Evolutionary conservation across 192 early-diverging fungal species (phyloP), one percentile per base, ranked within the genome.

Genomic region (Radiomyces spectabilis): DNA sequence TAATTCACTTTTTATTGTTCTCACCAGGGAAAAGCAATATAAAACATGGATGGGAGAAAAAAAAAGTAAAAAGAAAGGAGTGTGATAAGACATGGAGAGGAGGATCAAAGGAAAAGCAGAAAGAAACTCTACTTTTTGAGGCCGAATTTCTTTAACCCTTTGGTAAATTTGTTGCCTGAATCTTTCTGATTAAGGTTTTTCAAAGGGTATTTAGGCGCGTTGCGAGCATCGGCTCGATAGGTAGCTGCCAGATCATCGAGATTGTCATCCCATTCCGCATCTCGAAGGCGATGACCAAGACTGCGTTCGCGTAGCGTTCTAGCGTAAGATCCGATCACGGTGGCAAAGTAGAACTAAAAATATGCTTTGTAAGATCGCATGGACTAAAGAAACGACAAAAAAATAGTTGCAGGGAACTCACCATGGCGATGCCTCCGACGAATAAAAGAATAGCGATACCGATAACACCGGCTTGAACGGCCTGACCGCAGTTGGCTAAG

Each of bases 281-380:
- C 63, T 18, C 63, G 50, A 39, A 65, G 35, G 41, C 63, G 63
- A 41, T 65, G 63, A 9, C 63, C 63, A 19, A 65, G 38, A 31
- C 47, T 52, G 19, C 55, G 50, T 40, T 65, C 63, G 27, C 63
- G 25, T 19, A 65, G 26, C 10, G 49, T 48, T 22, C 47, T 15
- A 5, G 55, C 40, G 16, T 58, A 65, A 18, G 63, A 52, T 8
- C 34, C 37, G 25, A 65, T 39, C 13, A 65, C 45, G 1, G 51
- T 53, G 7, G 43, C 63, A 40, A 51, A 52, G 42, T 65, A 65
- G 27, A 65, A 58, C 63, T 65, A 52, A 16, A 51, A 34, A 26
- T 25, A n/a, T 35, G 8, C 24, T 40, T 37, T 37, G 8, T 37
- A 10, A 10, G 8, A 10, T 37, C n/a, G 8, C 35, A 35, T 8